These are phyloP conservation scores for Byssothecium circinans DNA, from an alignment of 2,329 filamentous ascomycete species.

Conservation along the genomic window DNA sequence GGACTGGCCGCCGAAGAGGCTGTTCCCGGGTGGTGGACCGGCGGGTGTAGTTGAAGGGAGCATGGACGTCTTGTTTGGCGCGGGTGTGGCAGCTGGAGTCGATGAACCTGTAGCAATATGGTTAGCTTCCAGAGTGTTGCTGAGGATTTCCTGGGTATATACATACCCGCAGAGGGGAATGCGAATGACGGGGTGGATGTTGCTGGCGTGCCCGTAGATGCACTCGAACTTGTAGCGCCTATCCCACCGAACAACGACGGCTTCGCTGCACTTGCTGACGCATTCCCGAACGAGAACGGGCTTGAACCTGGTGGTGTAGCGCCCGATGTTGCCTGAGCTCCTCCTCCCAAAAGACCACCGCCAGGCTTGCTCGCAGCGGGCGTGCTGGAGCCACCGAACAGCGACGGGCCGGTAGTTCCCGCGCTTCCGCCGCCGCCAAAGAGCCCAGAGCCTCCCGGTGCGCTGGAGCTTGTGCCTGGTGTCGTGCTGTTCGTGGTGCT, in stretches of 20 bases:
- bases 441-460: slow-evolving; percentile 20
- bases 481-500: slow-evolving; percentile 14
- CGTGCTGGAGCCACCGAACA: slow-evolving; percentile 34
- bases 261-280: slow-evolving; percentile 24
- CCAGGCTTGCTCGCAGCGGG: slow-evolving; percentile 30
- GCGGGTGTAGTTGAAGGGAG: slow-evolving; percentile 44
- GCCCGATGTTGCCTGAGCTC: slow-evolving; percentile 24
- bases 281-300: slow-evolving; percentile 11
- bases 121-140: not conserved
- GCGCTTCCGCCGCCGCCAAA: slow-evolving; percentile 27
- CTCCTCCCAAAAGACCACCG: slow-evolving; percentile 29
- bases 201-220: slow-evolving; percentile 18
- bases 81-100: slow-evolving; percentile 37
- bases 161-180: slow-evolving; percentile 23
- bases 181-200: slow-evolving; percentile 18
- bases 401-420: slow-evolving; percentile 16
- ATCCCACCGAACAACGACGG: slow-evolving; percentile 28
- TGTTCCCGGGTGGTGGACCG: slow-evolving; percentile 39
- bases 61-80: slow-evolving; percentile 39
- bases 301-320: slow-evolving; percentile 15
- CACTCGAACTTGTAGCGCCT: slow-evolving; percentile 12
- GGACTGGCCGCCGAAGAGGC: slow-evolving; percentile 29
- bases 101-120: slow-evolving; percentile 14
- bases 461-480: slow-evolving; percentile 15
- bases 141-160: slow-evolving; percentile 2